A percentile compares a stretch with the other conserved stretches of the same genome.
These are phyloP conservation scores for Penicillium mononematosum DNA, from an alignment of 495 filamentous ascomycete genomes.

Conservation along the genomic window DNA sequence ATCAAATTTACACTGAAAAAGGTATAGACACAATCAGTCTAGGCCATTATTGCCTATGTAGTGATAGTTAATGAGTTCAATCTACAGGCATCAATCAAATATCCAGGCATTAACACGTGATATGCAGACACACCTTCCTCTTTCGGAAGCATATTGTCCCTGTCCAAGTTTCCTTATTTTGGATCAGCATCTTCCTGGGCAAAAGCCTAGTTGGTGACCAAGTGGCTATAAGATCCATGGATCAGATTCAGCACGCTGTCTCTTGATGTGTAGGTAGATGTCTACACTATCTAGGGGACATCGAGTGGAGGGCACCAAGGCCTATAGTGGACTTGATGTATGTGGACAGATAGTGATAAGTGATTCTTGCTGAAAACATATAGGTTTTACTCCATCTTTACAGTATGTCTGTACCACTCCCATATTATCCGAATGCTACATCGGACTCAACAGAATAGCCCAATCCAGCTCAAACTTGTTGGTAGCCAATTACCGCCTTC, in stretches of 20 bases:
- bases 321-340: not conserved
- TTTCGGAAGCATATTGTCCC: not conserved
- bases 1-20: no score
- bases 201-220: no score
- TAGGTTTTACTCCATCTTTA: not conserved
- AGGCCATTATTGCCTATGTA: not conserved
- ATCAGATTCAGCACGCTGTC: no score
- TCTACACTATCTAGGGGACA: no score
- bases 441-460: not conserved
- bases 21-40: not conserved
- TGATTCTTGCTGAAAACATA: not conserved
- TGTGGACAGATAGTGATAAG: not conserved
- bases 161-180: not conserved
- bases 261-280: no score
- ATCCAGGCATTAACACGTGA: not conserved
- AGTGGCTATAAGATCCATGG: no score
- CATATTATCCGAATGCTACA: constrained; percentile 6
- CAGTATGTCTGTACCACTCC: not conserved
- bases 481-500: constrained; percentile 6
- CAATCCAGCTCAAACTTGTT: not conserved
- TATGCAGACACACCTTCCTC: not conserved
- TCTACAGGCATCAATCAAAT: no score
- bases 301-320: not conserved
- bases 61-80: no score
- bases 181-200: not conserved